A percentile compares a stretch with the other conserved stretches of the same genome.
Evolutionary conservation across 805 yeast species (phyloP).

Genomic region (Isabelozyma pseudorhagii): DNA sequence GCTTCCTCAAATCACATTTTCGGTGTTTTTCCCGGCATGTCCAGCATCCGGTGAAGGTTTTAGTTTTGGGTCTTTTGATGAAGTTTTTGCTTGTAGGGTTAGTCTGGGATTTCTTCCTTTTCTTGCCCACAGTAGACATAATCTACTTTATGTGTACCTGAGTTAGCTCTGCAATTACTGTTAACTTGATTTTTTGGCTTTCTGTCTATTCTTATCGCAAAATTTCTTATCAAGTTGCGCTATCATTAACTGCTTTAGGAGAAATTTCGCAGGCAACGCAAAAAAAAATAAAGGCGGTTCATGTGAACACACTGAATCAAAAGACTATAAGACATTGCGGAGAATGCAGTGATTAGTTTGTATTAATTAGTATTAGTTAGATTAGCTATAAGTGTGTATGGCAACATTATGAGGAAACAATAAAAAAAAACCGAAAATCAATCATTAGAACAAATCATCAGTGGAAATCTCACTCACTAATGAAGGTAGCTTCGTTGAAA

Average conservation of each 20-base stretch:
- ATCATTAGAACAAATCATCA: not conserved
- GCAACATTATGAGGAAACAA: not conserved
- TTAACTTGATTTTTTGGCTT: not conserved
- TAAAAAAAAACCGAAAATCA: not conserved
- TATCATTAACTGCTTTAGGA: not conserved
- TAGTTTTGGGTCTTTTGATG: constrained; percentile 1
- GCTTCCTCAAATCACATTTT: constrained; percentile 1
- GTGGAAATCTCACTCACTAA: constrained; percentile 34
- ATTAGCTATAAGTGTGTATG: not conserved
- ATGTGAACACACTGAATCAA: no score
- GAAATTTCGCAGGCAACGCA: not conserved
- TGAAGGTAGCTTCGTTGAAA: constrained; percentile 81
- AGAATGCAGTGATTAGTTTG: not conserved
- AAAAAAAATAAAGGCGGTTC: no score
- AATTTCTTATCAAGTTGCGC: not conserved
- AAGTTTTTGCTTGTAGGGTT: not conserved
- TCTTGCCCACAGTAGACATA: not conserved
- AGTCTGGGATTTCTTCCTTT: not conserved
- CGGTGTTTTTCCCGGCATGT: constrained; percentile 1
- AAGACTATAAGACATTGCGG: no score
- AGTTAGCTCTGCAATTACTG: no score
- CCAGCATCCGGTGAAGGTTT: constrained; percentile 2
- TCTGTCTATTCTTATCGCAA: not conserved
- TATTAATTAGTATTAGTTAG: not conserved
- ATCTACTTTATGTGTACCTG: no score